A percentile compares a stretch with the other conserved stretches of the same genome.
These are phyloP conservation scores for Colletotrichum sp. DNA, from an alignment of 2,329 filamentous ascomycete genomes.

Conservation along the genomic window DNA sequence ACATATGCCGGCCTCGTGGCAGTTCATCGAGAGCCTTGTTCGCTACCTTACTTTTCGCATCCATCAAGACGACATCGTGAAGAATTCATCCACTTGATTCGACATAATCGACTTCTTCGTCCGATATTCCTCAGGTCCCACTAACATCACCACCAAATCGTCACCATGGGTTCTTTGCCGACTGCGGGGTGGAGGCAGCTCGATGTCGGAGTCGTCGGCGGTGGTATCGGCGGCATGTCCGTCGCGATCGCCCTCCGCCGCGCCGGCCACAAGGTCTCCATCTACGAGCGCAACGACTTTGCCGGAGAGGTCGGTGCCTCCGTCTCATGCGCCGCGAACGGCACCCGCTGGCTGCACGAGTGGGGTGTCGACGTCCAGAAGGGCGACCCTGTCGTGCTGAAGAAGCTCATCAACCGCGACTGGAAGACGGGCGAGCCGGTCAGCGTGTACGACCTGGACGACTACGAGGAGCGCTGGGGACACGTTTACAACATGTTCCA, in stretches of 20 bases:
- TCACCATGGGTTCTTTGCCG: slow-evolving; percentile 11
- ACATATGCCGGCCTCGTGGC: slow-evolving; percentile 7
- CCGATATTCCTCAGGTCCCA: not conserved
- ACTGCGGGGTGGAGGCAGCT: slow-evolving; percentile 47
- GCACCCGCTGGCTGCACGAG: slow-evolving; percentile 71
- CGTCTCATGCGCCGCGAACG: slow-evolving; percentile 72
- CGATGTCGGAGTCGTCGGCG: slow-evolving; percentile 48
- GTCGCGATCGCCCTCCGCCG: slow-evolving; percentile 51
- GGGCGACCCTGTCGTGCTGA: slow-evolving; percentile 69
- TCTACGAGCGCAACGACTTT: slow-evolving; percentile 71
- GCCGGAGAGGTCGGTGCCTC: slow-evolving; percentile 72
- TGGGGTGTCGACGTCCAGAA: slow-evolving; percentile 69
- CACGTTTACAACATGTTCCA: slow-evolving; percentile 74
- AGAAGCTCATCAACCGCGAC: slow-evolving; percentile 71
- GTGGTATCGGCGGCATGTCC: slow-evolving; percentile 53
- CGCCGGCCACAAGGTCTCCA: slow-evolving; percentile 54
- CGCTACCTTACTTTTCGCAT: not conserved
- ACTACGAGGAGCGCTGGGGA: slow-evolving; percentile 71
- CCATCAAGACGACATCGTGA: not conserved
- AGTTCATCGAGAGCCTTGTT: not conserved
- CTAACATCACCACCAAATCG: not conserved
- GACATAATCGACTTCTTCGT: not conserved
- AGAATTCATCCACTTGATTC: not conserved
- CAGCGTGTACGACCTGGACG: slow-evolving; percentile 66
- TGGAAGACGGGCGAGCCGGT: slow-evolving; percentile 72